Base-by-base conservation (phyloP, 208 protist species). In the Wallacemonas sp. region DNA sequence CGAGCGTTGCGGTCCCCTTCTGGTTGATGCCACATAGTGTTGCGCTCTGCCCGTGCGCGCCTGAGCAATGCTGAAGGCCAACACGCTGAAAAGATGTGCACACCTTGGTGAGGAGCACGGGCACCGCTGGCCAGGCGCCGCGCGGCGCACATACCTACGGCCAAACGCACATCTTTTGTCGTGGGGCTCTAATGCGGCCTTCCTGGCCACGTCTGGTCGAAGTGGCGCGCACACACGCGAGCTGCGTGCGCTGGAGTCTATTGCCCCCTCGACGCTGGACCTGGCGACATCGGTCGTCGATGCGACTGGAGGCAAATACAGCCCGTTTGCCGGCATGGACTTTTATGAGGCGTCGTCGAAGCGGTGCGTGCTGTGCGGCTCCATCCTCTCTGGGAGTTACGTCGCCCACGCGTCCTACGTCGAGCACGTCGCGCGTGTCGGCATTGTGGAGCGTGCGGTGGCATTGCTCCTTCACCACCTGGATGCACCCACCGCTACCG, bases 381-480 rank as follows among this genome's bases (percentile, higher is more conserved):
- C 46, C 6, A 44, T 52, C 33, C 42, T 88, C 9, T 39, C 67
- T 1, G 66, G 66, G 2, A 75, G 72, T 33, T 84, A 83, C 63
- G 19, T 24, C 15, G 33, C 61, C 15, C 88, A 94, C 63, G 61
- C 3, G 8, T 24, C 17, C 17, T 68, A 58, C n/a, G 60, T 84
- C 1, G 71, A 81, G 24, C 88, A 94, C 63, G 50, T 62, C 8
- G 74, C 76, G 3, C 82, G 83, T 9, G 22, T 87, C 3, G 85
- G 57, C 15, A 75, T 94, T n/a, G 44, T 92, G 32, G 73, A 82
- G 69, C 66, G 85, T 3, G 69, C 69, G 0, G 38, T 89, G 6
- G 58, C 62, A 19, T 53, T 88, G 8, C 42, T 87, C 1, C 53
- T 80, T 26, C 71, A 66, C 15, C 71, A 77, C 50, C 52, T 85